phyloP scores from a whole-genome alignment of 495 filamentous ascomycete species.

The Chaetomium tenue region DNA sequence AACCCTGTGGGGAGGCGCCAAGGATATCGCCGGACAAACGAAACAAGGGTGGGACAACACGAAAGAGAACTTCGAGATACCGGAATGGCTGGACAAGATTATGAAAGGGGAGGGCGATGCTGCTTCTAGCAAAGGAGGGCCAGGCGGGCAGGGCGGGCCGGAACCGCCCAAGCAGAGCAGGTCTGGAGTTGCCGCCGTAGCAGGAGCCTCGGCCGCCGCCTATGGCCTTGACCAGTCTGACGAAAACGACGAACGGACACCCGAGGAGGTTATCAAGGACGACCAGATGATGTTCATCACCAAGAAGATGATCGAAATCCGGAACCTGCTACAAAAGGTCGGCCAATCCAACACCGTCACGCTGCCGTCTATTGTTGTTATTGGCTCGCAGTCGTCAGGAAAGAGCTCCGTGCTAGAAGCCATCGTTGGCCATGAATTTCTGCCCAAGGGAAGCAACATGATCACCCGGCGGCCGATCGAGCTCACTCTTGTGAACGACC shows the following conservation, averaged over 20 bases:
- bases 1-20: constrained; percentile 64
- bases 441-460: constrained; percentile 98
- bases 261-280: constrained; percentile 69
- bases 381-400: constrained; percentile 95
- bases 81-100: constrained; percentile 82
- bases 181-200: constrained; percentile 56
- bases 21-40: constrained; percentile 73
- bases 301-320: constrained; percentile 98
- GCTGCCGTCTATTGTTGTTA: constrained; percentile 94
- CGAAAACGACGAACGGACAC: constrained; percentile 64
- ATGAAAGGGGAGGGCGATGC: constrained; percentile 57
- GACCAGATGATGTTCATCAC: constrained; percentile 99
- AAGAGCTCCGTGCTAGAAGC: constrained; percentile 98
- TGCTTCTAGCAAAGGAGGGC: constrained; percentile 38
- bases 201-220: constrained; percentile 63
- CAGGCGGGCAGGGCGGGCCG: constrained; percentile 46
- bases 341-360: constrained; percentile 86
- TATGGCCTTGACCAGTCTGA: constrained; percentile 72
- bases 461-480: constrained; percentile 96
- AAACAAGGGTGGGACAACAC: constrained; percentile 76
- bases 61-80: constrained; percentile 72
- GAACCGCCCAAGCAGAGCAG: constrained; percentile 61
- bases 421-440: constrained; percentile 96
- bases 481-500: constrained; percentile 93
- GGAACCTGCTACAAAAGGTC: constrained; percentile 83